Evolutionary conservation across 805 yeast species (phyloP).

Genomic region (Candida peoriensis): DNA sequence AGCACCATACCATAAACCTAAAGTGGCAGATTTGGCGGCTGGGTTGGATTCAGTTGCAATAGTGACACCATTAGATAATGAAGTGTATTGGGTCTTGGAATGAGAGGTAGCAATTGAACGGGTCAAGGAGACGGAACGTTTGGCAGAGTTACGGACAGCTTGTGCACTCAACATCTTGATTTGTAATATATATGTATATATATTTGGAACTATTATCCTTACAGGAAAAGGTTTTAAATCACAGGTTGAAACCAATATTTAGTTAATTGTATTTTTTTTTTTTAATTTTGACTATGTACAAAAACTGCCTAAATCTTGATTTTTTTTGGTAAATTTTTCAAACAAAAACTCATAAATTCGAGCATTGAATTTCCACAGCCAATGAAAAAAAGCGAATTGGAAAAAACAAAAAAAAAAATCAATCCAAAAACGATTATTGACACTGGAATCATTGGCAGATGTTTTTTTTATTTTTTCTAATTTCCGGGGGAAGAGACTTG

Average conservation of each 20-base stretch:
- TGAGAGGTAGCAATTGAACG: constrained; percentile 56
- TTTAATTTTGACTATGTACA: no score
- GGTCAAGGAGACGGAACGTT: constrained; percentile 16
- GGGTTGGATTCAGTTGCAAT: constrained; percentile 66
- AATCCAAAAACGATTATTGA: not conserved
- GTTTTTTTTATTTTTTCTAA: no score
- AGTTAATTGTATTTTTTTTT: no score
- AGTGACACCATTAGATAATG: constrained; percentile 68
- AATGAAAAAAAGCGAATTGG: constrained; percentile 17
- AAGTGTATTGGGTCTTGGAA: constrained; percentile 63
- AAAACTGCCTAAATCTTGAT: not conserved
- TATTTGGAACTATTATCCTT: no score
- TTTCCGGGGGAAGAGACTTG: no score
- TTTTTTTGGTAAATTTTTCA: not conserved
- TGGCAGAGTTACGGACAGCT: constrained; percentile 16
- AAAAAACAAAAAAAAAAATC: constrained; percentile 8
- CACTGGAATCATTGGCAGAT: no score
- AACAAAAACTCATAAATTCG: no score
- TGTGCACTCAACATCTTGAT: constrained; percentile 23
- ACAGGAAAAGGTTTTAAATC: no score
- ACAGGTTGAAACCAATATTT: no score
- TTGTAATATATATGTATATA: constrained; percentile 1
- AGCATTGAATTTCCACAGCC: constrained; percentile 9
- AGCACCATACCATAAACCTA: constrained; percentile 69
- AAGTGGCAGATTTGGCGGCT: constrained; percentile 46